Percentiles rank a stretch among this genome's conserved stretches.
Conservation (phyloP, 768 basidiomycete species). For the Pisolithus sp. region DNA sequence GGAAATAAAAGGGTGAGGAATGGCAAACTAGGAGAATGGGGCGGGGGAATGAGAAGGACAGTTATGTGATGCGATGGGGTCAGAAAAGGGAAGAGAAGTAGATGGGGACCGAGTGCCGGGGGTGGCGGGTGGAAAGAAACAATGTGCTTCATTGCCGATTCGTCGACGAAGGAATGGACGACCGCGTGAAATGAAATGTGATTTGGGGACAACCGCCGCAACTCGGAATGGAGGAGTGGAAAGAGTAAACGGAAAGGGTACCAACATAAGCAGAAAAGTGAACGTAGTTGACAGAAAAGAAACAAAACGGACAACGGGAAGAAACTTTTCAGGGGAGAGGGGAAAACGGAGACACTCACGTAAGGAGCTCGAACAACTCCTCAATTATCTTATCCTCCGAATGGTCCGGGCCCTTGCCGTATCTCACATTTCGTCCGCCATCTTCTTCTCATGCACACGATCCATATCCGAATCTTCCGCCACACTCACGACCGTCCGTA, state of each 20-base stretch:
- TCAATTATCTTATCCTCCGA: constrained; percentile 50
- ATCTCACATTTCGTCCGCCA: too few relatives aligned
- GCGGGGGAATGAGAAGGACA: not conserved
- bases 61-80: not conserved
- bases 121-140: constrained; percentile 2
- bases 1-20: too few relatives aligned
- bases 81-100: not conserved
- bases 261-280: not conserved
- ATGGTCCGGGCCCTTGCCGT: constrained; percentile 16
- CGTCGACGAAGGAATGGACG: too few relatives aligned
- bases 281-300: not conserved
- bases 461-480: not conserved
- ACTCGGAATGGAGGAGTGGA: not conserved
- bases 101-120: not conserved
- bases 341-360: constrained; percentile 45
- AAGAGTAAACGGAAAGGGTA: not conserved
- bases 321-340: not conserved
- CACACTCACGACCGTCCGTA: not conserved
- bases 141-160: not conserved
- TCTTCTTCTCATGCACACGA: too few relatives aligned
- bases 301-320: not conserved
- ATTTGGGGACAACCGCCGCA: too few relatives aligned
- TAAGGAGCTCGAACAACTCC: constrained; percentile 57
- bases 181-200: too few relatives aligned
- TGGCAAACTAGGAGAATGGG: not conserved